Evolutionary conservation across 208 protist genomes (phyloP), one percentile per base, ranked within the genome.

Genomic region (Leishmania aethiopica): DNA sequence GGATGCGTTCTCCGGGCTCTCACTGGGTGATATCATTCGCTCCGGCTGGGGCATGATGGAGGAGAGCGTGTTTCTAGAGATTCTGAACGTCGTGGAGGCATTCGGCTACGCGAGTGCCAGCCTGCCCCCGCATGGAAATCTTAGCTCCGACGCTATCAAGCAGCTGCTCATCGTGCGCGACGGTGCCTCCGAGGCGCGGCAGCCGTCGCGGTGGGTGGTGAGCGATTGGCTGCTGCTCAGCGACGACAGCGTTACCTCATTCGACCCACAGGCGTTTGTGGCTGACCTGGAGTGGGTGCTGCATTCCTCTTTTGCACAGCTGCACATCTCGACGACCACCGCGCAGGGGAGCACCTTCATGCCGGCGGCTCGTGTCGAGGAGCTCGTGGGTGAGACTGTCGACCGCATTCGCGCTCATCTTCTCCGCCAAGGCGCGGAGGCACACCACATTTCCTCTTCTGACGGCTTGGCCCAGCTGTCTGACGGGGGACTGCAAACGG

Each of bases 21-120:
- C 94, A 5, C 89, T 97, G 8, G 91, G 89, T 15, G 94, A 97
- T 77, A 88, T 96, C 45, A 91, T 95, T n/a, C 94, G 92, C 59
- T 93, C 90, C 51, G 94, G 94, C 17, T 95, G 92, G 89, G 84
- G 86, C 28, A 53, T 94, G 62, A 83, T 97, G 57, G 94, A 96
- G 71, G 91, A 97, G 79, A 25, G 79, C 45, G 88, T 91, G 1
- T 94, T 97, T 78, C 66, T 90, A 0, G 91, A 93, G 42, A 90
- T 97, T 72, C 79, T 97, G 32, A 86, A 86, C 47, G 87, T 86
- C 28, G 90, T 95, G 6, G 92, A 95, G 76, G 85, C 84, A 28
- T 97, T 91, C 59, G 91, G 91, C 62, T 87, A 84, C 66, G 85
- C 86, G 40, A 87, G 85, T 67, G 57, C 83, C 2, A 40, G 57